Evolutionary conservation across 768 basidiomycete genomes (phyloP).

Genomic region (Mycena capillaripes): DNA sequence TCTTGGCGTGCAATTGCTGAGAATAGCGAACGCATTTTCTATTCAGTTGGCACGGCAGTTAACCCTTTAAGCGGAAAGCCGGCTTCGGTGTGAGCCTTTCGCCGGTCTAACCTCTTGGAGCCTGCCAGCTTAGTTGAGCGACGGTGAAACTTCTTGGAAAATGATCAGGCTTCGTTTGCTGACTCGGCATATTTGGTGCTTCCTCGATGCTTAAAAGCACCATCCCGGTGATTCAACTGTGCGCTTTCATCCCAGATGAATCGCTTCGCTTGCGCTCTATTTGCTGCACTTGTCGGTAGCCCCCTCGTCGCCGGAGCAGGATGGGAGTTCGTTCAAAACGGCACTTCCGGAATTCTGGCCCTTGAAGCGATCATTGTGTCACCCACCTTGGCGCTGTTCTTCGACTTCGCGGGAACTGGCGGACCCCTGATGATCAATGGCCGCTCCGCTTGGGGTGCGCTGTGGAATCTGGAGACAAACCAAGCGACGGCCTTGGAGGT

Average conservation of each 20-base stretch:
- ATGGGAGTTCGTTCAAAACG: conserved; percentile 45
- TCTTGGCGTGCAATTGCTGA: no score
- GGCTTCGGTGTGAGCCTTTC: neutral
- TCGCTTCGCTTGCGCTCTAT: neutral
- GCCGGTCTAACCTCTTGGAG: neutral
- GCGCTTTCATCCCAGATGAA: neutral
- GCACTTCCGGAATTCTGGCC: conserved; percentile 42
- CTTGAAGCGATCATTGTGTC: conserved; percentile 45
- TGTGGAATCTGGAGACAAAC: conserved; percentile 43
- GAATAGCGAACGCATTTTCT: no score
- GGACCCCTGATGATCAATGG: conserved; percentile 45
- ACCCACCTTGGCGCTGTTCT: conserved; percentile 42
- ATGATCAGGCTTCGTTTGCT: neutral
- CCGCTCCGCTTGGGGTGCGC: conserved; percentile 42
- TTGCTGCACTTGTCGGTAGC: neutral
- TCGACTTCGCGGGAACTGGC: conserved; percentile 25
- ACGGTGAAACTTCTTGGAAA: neutral
- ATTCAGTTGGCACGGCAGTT: no score
- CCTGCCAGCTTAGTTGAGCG: neutral
- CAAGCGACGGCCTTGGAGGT: conserved; percentile 40
- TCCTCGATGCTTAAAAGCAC: neutral
- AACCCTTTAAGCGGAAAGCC: no score
- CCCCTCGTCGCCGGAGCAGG: conserved; percentile 22
- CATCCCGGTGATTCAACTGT: neutral
- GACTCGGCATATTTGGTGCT: neutral